Percentiles rank a stretch among this genome's conserved stretches.
Conservation (phyloP, 495 filamentous ascomycete genomes). For the Lophiotrema nucula region DNA sequence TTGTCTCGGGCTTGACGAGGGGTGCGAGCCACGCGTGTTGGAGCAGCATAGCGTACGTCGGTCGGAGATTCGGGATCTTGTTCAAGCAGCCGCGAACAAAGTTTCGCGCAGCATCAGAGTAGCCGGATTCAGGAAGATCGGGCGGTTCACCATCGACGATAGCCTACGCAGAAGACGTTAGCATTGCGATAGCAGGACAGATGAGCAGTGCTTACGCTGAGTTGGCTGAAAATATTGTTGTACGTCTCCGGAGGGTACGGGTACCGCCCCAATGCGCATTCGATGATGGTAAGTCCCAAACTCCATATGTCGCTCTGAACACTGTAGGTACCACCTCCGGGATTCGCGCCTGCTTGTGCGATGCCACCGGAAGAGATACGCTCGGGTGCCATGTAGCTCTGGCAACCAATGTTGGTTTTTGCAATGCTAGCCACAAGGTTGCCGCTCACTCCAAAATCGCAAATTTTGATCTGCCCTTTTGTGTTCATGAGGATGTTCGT, state of each 20-base stretch:
- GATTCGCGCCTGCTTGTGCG: slow-evolving; percentile 68
- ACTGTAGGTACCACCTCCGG: slow-evolving; percentile 83
- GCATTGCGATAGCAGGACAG: background rate
- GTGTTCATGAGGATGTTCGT: slow-evolving; percentile 95
- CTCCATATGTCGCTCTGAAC: slow-evolving; percentile 99
- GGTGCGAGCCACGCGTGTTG: slow-evolving; percentile 83
- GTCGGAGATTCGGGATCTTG: slow-evolving; percentile 86
- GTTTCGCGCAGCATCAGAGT: slow-evolving; percentile 74
- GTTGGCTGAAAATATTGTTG: slow-evolving; percentile 96
- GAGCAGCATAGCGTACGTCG: slow-evolving; percentile 84
- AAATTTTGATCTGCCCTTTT: slow-evolving; percentile 91
- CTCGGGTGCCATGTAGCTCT: slow-evolving; percentile 99
- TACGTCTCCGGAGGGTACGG: slow-evolving; percentile 98
- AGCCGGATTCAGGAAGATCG: slow-evolving; percentile 72
- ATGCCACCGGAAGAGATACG: slow-evolving; percentile 84
- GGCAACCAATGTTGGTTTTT: slow-evolving; percentile 98
- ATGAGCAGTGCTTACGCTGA: slow-evolving; percentile 69
- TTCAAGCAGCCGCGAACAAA: slow-evolving; percentile 90
- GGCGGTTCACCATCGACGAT: slow-evolving; percentile 96
- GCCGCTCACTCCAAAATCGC: slow-evolving; percentile 96
- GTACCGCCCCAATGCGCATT: slow-evolving; percentile 93
- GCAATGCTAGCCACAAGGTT: slow-evolving; percentile 97
- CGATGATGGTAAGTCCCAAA: slow-evolving; percentile 89
- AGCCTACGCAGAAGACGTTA: slow-evolving; percentile 57
- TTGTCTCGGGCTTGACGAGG: slow-evolving; percentile 78